phyloP scores from a whole-genome alignment of 2,329 filamentous ascomycete genomes.

The Pseudocercospora ulei region DNA sequence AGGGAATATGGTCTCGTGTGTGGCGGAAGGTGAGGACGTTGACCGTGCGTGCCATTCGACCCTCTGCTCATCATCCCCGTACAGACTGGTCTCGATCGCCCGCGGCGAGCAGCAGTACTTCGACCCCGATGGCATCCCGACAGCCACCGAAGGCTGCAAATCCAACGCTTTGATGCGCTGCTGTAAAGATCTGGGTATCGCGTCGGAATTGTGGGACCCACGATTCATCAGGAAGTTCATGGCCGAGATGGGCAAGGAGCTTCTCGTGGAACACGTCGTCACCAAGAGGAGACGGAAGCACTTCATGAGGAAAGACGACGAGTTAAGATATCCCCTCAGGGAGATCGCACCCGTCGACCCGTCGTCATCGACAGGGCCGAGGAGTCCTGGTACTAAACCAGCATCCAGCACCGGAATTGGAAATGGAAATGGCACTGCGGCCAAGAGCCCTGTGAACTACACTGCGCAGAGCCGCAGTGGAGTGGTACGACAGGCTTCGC shows the following conservation, averaged over 20 bases:
- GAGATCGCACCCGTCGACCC: constrained; percentile 32
- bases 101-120: constrained; percentile 95
- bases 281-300: constrained; percentile 87
- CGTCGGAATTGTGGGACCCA: constrained; percentile 93
- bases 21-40: constrained; percentile 65
- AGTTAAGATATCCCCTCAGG: constrained; percentile 56
- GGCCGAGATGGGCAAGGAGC: constrained; percentile 62
- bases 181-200: constrained; percentile 94
- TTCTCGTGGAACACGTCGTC: constrained; percentile 77
- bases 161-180: constrained; percentile 96
- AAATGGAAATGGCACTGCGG: not conserved
- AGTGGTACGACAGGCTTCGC: constrained; percentile 12
- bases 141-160: constrained; percentile 95
- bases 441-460: constrained; percentile 1
- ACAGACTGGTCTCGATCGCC: constrained; percentile 78
- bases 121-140: constrained; percentile 76
- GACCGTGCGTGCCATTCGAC: not conserved
- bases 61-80: constrained; percentile 7
- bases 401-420: too few species aligned
- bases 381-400: not conserved
- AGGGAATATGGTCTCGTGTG: constrained; percentile 88
- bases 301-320: constrained; percentile 74
- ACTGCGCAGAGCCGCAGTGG: constrained; percentile 4
- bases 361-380: not conserved
- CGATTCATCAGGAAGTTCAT: constrained; percentile 77